A percentile compares a stretch with the other conserved stretches of the same genome.
Conservation (phyloP, 2,329 filamentous ascomycete species). For the Fusarium sp. region DNA sequence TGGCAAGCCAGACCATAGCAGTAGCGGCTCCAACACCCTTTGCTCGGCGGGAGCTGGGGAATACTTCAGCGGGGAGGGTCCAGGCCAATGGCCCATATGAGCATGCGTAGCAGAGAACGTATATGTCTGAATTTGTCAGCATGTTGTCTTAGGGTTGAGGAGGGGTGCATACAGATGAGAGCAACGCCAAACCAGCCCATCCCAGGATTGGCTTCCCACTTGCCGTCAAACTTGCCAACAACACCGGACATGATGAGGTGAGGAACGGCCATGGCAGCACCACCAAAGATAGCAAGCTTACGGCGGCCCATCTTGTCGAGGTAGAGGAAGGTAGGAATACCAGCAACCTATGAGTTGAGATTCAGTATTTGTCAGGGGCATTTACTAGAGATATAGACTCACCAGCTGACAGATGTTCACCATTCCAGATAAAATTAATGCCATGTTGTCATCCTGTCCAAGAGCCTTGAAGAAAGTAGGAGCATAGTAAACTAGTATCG, state of each 20-base stretch:
- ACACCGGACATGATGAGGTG: constrained; percentile 31
- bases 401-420: constrained; percentile 48
- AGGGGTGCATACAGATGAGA: constrained; percentile 17
- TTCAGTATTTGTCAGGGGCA: rapidly evolving
- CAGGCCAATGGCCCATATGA: constrained; percentile 48
- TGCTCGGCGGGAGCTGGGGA: constrained; percentile 46
- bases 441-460: constrained; percentile 42
- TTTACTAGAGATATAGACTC: background rate
- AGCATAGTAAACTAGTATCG: constrained; percentile 33
- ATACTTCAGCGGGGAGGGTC: constrained; percentile 50
- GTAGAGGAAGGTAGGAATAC: constrained; percentile 39
- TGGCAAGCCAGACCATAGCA: constrained; percentile 48
- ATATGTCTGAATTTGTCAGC: constrained; percentile 3
- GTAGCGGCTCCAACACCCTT: constrained; percentile 49
- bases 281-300: constrained; percentile 24
- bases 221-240: constrained; percentile 20
- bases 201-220: constrained; percentile 9
- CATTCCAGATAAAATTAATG: constrained; percentile 46
- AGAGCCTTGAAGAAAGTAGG: constrained; percentile 40
- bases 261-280: constrained; percentile 25
- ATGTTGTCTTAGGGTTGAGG: too few relatives aligned
- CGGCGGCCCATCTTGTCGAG: constrained; percentile 46
- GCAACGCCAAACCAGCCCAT: constrained; percentile 32
- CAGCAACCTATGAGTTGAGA: constrained; percentile 5
- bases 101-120: constrained; percentile 43